Percentiles rank a stretch among this genome's conserved stretches.
phyloP scores from a whole-genome alignment of 345 rosid genomes.

The Eucalyptus fibrosa region DNA sequence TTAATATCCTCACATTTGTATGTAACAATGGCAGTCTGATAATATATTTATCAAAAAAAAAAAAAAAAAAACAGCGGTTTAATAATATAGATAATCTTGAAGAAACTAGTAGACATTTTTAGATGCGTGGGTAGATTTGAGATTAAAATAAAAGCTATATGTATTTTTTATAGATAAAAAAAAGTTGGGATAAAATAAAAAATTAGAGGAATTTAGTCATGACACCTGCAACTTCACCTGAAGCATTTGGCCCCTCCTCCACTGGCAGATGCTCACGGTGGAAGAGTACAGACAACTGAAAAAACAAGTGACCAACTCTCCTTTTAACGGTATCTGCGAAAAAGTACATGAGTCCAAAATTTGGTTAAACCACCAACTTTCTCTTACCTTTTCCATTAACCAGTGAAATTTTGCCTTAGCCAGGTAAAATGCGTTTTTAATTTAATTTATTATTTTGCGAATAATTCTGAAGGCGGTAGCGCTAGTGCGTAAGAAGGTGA shows the following conservation, averaged over 20 bases:
- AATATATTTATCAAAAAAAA: no score
- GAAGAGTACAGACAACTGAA: neutral
- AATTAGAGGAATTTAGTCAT: neutral
- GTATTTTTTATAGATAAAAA: neutral
- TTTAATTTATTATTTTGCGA: neutral
- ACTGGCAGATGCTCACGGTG: neutral
- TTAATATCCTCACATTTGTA: neutral
- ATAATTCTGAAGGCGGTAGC: neutral
- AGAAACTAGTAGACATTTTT: neutral
- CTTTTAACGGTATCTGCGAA: neutral
- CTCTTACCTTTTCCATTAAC: neutral
- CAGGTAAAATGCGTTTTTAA: neutral
- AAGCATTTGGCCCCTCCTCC: neutral
- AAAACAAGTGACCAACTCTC: neutral
- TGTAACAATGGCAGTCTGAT: fast-evolving
- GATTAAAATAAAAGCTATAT: neutral
- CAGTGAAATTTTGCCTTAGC: neutral
- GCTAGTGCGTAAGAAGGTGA: neutral
- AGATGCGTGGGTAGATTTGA: neutral
- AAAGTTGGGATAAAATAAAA: neutral
- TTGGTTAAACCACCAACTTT: neutral
- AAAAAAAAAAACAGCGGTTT: fast-evolving
- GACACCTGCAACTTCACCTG: neutral
- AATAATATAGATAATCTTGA: neutral
- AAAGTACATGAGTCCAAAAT: neutral